Evolutionary conservation across 495 filamentous ascomycete genomes (phyloP).

Genomic region (Aspergillus incahuasiensis): DNA sequence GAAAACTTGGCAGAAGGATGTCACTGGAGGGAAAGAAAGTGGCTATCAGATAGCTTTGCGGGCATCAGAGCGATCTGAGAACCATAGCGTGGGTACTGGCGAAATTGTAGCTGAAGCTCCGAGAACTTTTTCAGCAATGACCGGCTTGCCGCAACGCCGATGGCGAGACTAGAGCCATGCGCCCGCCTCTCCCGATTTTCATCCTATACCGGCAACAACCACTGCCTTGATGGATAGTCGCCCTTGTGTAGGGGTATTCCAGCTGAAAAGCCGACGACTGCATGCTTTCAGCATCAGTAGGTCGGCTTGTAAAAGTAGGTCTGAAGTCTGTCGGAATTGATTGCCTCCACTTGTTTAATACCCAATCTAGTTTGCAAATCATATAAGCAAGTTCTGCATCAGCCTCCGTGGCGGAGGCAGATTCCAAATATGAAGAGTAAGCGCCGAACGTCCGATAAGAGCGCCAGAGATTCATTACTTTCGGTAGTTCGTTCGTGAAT

Average conservation of each 20-base stretch:
- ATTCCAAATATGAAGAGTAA: no score
- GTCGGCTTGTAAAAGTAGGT: not conserved
- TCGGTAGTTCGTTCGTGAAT: no score
- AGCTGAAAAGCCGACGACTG: not conserved
- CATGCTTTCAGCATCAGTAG: not conserved
- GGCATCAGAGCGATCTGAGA: no score
- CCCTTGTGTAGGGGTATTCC: slow-evolving; percentile 7
- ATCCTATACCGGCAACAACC: slow-evolving; percentile 1
- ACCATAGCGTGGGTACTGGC: no score
- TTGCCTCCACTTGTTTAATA: not conserved
- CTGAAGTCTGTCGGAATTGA: not conserved
- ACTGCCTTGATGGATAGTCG: slow-evolving; percentile 9
- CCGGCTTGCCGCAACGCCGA: slow-evolving; percentile 4
- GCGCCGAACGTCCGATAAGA: no score
- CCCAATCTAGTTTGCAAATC: slow-evolving; percentile 1
- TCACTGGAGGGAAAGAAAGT: no score
- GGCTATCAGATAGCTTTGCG: no score
- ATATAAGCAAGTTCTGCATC: slow-evolving; percentile 5
- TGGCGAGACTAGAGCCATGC: slow-evolving; percentile 1
- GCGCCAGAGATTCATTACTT: no score
- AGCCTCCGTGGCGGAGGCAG: not conserved
- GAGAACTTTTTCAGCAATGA: not conserved
- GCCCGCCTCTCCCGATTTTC: not conserved
- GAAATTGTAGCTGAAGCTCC: not conserved
- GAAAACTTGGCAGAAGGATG: no score